Percentiles rank a stretch among this genome's conserved stretches.
Conservation (phyloP, 306 rosid genomes). For the Coriaria nepalensis region DNA sequence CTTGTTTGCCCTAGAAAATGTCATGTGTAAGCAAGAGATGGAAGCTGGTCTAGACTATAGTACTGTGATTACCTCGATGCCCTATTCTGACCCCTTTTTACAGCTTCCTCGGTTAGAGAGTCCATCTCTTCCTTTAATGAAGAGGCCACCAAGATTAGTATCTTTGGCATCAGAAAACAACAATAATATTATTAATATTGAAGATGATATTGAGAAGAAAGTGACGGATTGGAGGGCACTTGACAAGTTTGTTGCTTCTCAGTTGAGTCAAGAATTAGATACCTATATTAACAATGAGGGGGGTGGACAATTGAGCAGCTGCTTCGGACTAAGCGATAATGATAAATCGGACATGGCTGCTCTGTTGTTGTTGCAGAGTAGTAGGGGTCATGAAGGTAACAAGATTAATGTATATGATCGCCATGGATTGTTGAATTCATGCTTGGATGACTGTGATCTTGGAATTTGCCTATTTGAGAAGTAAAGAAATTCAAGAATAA, state of each 20-base stretch:
- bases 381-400: constrained; percentile 28
- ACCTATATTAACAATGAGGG: constrained; percentile 11
- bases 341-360: constrained; percentile 28
- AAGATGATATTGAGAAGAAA: constrained; percentile 20
- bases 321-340: constrained; percentile 24
- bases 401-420: constrained; percentile 20
- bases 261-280: constrained; percentile 14
- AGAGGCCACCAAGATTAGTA: constrained; percentile 35
- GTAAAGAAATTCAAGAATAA: constrained; percentile 22
- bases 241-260: too few relatives aligned
- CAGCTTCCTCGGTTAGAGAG: constrained; percentile 74
- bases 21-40: constrained; percentile 71
- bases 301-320: constrained; percentile 23
- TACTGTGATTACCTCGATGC: constrained; percentile 21
- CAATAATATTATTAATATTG: constrained; percentile 22
- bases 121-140: constrained; percentile 51
- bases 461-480: constrained; percentile 95
- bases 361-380: constrained; percentile 38
- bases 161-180: constrained; percentile 30
- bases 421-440: constrained; percentile 37
- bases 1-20: constrained; percentile 20
- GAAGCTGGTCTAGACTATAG: constrained; percentile 28
- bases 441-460: constrained; percentile 50
- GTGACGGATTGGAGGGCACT: constrained; percentile 31
- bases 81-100: constrained; percentile 35